Conservation (phyloP, 257 asterid species). For the Capsicum baccatum region DNA sequence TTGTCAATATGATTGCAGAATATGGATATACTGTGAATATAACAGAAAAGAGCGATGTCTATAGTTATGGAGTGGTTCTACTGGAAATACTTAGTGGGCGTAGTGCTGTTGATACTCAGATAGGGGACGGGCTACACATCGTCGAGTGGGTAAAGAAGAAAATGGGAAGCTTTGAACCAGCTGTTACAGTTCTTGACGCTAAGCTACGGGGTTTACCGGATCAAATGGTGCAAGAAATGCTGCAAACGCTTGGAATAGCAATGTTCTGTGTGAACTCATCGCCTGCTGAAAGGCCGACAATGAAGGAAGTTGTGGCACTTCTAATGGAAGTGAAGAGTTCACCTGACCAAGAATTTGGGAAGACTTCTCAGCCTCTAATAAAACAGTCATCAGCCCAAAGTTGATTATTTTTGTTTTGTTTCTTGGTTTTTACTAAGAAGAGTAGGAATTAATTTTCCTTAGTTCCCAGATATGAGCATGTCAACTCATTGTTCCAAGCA, state of each 20-base stretch:
- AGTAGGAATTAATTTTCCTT: conserved; percentile 40
- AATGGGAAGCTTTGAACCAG: conserved; percentile 98
- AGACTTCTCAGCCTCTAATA: conserved; percentile 87
- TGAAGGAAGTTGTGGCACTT: conserved; percentile 98
- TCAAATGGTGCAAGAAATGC: conserved; percentile 95
- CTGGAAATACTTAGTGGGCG: conserved; percentile 86
- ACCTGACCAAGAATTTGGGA: conserved; percentile 65
- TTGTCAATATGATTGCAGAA: conserved; percentile 55
- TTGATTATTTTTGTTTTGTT: conserved; percentile 39
- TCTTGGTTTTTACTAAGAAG: conserved; percentile 24
- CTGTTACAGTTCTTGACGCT: conserved; percentile 66
- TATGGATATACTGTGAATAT: conserved; percentile 84
- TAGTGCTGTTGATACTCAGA: conserved; percentile 77
- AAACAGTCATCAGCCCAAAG: conserved; percentile 72
- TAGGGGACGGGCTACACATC: conserved; percentile 83
- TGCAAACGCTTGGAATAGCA: conserved; percentile 92
- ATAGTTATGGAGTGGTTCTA: conserved; percentile 89
- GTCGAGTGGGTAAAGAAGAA: conserved; percentile 97
- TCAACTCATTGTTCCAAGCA: conserved; percentile 35
- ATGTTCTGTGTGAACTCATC: conserved; percentile 92
- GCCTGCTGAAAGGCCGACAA: conserved; percentile 85
- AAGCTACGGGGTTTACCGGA: conserved; percentile 86
- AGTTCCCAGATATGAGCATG: conserved; percentile 18
- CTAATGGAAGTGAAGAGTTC: conserved; percentile 87
- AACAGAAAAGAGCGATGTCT: conserved; percentile 95